Evolutionary conservation across 2,329 filamentous ascomycete genomes (phyloP).

Genomic region (Leptodontidium sp.): DNA sequence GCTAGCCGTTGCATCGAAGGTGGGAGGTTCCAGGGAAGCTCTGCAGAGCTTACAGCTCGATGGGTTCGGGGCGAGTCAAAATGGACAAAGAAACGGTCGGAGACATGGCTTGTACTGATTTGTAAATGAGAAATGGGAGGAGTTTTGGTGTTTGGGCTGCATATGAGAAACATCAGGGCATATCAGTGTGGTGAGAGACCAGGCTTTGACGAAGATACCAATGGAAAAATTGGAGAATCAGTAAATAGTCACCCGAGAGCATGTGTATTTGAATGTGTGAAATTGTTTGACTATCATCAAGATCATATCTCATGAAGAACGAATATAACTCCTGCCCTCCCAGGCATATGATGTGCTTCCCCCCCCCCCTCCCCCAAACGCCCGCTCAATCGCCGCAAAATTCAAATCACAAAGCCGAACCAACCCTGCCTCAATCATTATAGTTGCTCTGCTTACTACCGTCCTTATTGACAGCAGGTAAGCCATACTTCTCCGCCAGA

Average conservation of each 20-base stretch:
- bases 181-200: conserved; percentile 13
- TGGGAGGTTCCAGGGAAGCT: conserved; percentile 66
- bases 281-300: neutral
- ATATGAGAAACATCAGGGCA: conserved; percentile 28
- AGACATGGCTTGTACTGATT: conserved; percentile 43
- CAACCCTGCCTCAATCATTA: conserved; percentile 54
- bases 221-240: neutral
- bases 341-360: neutral
- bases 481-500: conserved; percentile 53
- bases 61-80: conserved; percentile 33
- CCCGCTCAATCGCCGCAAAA: conserved; percentile 18
- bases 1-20: conserved; percentile 66
- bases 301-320: conserved; percentile 16
- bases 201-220: conserved; percentile 17
- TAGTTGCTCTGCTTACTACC: conserved; percentile 64
- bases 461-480: conserved; percentile 62
- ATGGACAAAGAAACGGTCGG: conserved; percentile 28
- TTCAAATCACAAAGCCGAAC: neutral
- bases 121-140: conserved; percentile 23
- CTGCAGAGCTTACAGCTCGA: conserved; percentile 66
- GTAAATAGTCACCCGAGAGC: neutral
- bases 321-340: neutral
- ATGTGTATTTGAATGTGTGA: neutral
- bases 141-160: conserved; percentile 37
- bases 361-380: conserved; percentile 3